Evolutionary conservation across 2,329 filamentous ascomycete genomes (phyloP), one percentile per base, ranked within the genome.

Genomic region (Rosellinia necatrix): DNA sequence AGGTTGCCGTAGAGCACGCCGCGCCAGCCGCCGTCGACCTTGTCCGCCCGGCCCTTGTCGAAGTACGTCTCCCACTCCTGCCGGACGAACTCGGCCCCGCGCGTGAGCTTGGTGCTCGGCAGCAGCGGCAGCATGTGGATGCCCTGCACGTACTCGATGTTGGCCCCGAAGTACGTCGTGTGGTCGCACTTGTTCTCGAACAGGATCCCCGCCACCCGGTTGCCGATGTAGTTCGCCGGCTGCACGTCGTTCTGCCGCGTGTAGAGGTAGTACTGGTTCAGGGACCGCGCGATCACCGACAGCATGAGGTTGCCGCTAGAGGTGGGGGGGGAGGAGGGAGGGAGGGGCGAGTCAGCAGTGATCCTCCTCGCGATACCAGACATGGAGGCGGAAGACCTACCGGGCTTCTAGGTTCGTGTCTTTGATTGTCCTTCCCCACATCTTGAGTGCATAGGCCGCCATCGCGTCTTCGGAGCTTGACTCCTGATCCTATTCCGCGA

Each of bases 171-270:
- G 75, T 91, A 97, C 1, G 93, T 97, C 3, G 89, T 88, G 73
- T 97, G 91, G 71, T 97, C 91, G 50, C 92, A 82, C 75, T 97
- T 97, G 78, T 97, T 97, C 75, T 97, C 93, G 67, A 97, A 97
- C 7, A 96, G 71, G 61, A 87, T 87, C 5, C 84, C 84, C 2
- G 80, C 79, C 32, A 81, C 84, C 73, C 89, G 92, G 78, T 97
- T 97, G 37, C 78, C 83, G 60, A 90, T 86, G 70, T 96, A 96
- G n/a, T 87, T 77, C 1, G 79, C 64, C 0, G 93, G 93, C 66
- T 96, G 84, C 15, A 80, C 74, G 48, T 74, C 78, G 72, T 96
- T 96, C 72, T 82, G 76, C 34, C 74, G 78, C 5, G 81, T 79
- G 77, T 96, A 89, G 43, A 96, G 83, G 76, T 96, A 97, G 77